A percentile compares a stretch with the other conserved stretches of the same genome.
phyloP scores from a whole-genome alignment of 2,329 filamentous ascomycete species.

The Aplosporella prunicola region DNA sequence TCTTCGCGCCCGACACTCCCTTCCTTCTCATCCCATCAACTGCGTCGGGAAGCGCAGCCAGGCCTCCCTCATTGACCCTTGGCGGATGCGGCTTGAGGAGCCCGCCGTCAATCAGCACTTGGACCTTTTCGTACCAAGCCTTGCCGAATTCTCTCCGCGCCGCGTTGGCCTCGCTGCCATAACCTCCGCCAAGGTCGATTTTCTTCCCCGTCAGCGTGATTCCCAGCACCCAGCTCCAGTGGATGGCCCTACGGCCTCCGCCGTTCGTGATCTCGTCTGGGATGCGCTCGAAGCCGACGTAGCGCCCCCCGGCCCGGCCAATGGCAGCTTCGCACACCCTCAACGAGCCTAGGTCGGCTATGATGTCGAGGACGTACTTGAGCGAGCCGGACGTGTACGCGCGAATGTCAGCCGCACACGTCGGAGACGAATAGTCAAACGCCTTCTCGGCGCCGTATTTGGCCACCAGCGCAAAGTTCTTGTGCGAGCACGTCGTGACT shows the following conservation, averaged over 20 bases:
- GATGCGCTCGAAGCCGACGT: slow-evolving; percentile 18
- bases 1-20: neutral
- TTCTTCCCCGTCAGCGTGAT: slow-evolving; percentile 14
- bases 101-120: neutral
- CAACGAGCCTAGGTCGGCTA: slow-evolving; percentile 27
- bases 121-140: neutral
- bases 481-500: slow-evolving; percentile 40
- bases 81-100: neutral
- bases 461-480: neutral
- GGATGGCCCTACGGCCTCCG: neutral
- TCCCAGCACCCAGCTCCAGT: neutral
- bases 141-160: neutral
- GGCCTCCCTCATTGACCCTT: neutral
- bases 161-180: neutral
- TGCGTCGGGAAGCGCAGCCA: neutral
- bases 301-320: slow-evolving; percentile 31
- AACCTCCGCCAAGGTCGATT: neutral
- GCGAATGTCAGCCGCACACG: slow-evolving; percentile 25
- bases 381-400: slow-evolving; percentile 27
- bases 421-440: slow-evolving; percentile 15
- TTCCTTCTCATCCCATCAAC: neutral
- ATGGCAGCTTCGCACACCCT: slow-evolving; percentile 31
- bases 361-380: slow-evolving; percentile 39
- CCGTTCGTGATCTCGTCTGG: neutral
- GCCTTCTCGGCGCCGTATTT: neutral